These are phyloP conservation scores for Diaporthe sp. DNA, from an alignment of 2,329 filamentous ascomycete species.

Conservation along the genomic window DNA sequence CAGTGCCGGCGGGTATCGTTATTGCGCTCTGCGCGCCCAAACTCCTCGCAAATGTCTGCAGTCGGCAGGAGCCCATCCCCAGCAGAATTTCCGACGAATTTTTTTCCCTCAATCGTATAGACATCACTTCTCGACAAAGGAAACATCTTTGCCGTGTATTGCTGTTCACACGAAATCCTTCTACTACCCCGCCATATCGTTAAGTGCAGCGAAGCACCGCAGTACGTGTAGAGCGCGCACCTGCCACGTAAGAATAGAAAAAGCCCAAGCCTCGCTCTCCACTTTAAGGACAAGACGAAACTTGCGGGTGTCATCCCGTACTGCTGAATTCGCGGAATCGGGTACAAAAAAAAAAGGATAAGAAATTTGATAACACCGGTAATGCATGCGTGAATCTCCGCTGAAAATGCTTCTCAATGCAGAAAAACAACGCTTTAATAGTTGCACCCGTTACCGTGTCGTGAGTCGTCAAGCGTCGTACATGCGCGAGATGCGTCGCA, in stretches of 20 bases:
- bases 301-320: background rate
- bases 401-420: conserved; percentile 35
- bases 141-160: conserved; percentile 18
- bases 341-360: conserved; percentile 12
- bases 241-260: background rate
- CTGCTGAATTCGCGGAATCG: conserved; percentile 14
- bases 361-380: conserved; percentile 20
- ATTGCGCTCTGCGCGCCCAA: conserved; percentile 26
- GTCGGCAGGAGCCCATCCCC: background rate
- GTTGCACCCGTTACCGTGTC: conserved; percentile 13
- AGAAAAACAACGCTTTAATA: conserved; percentile 25
- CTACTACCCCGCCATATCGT: background rate
- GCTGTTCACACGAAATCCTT: background rate
- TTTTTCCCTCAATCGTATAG: background rate
- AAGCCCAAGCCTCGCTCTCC: background rate
- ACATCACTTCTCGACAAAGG: conserved; percentile 24
- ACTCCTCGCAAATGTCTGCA: conserved; percentile 30
- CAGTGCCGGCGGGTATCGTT: conserved; percentile 36
- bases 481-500: conserved; percentile 1
- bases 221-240: background rate
- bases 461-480: conserved; percentile 18
- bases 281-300: background rate
- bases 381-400: conserved; percentile 26
- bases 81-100: background rate
- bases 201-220: background rate